phyloP scores from a whole-genome alignment of 2,329 filamentous ascomycete species.

The Huntiella omanensis region DNA sequence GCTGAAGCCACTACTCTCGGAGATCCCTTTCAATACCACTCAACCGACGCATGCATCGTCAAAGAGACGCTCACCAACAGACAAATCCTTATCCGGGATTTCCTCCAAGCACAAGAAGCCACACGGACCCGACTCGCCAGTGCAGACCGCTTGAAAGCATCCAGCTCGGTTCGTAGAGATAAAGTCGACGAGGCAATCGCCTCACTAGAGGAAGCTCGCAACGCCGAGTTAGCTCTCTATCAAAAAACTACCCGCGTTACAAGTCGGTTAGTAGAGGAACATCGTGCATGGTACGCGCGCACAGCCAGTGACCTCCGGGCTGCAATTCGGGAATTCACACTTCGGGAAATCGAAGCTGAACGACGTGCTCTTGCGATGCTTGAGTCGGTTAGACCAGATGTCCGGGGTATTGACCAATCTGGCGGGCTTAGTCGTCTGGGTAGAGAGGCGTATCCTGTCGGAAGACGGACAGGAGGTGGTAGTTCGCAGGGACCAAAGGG shows the following conservation, averaged over 20 bases:
- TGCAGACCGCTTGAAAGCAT: slow-evolving; percentile 73
- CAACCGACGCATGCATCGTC: slow-evolving; percentile 87
- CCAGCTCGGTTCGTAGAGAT: slow-evolving; percentile 70
- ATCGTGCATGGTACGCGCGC: slow-evolving; percentile 74
- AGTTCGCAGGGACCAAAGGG: slow-evolving; percentile 90
- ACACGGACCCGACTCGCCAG: slow-evolving; percentile 69
- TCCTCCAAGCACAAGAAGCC: slow-evolving; percentile 73
- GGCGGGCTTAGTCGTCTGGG: slow-evolving; percentile 81
- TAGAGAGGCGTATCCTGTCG: slow-evolving; percentile 64
- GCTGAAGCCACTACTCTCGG: slow-evolving; percentile 89
- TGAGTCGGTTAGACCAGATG: slow-evolving; percentile 84
- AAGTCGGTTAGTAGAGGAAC: slow-evolving; percentile 70
- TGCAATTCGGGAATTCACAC: slow-evolving; percentile 77
- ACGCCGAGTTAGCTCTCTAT: slow-evolving; percentile 60
- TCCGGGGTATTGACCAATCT: slow-evolving; percentile 77
- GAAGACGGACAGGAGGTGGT: slow-evolving; percentile 56
- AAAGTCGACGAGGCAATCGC: slow-evolving; percentile 97
- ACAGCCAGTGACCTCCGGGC: slow-evolving; percentile 68
- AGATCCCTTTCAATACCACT: slow-evolving; percentile 88
- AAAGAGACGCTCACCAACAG: slow-evolving; percentile 97
- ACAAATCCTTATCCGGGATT: slow-evolving; percentile 85
- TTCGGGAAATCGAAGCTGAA: slow-evolving; percentile 91
- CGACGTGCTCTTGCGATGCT: slow-evolving; percentile 76
- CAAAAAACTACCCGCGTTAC: slow-evolving; percentile 83
- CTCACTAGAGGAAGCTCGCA: slow-evolving; percentile 70